Evolutionary conservation across 306 rosid species (phyloP).

Genomic region (Dalbergia cultrata): DNA sequence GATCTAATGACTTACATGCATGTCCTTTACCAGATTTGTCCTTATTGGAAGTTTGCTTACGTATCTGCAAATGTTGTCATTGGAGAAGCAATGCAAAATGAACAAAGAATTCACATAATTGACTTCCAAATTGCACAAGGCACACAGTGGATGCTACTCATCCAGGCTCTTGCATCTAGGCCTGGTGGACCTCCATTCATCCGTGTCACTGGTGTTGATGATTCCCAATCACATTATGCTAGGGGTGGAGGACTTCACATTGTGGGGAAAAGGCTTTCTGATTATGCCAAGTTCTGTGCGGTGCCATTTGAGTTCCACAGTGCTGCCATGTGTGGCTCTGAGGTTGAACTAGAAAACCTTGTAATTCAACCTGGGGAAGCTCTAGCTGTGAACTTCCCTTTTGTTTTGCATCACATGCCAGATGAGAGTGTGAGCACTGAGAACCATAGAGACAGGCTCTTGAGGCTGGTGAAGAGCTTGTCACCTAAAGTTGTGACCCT

Average conservation of each 20-base stretch:
- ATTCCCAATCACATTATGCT: conserved; percentile 82
- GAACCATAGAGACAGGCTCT: conserved; percentile 83
- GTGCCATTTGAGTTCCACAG: conserved; percentile 83
- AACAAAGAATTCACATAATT: conserved; percentile 78
- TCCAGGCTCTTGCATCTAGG: conserved; percentile 65
- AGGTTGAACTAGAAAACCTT: conserved; percentile 63
- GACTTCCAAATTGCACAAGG: conserved; percentile 99
- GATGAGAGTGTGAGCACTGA: conserved; percentile 96
- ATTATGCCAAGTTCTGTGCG: conserved; percentile 53
- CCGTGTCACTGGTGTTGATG: conserved; percentile 87
- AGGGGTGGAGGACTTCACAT: conserved; percentile 92
- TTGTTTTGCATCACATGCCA: conserved; percentile 87
- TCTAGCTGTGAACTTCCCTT: conserved; percentile 82
- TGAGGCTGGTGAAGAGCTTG: conserved; percentile 80
- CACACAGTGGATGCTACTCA: conserved; percentile 73
- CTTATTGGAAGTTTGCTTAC: conserved; percentile 86
- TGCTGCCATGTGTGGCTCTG: conserved; percentile 79
- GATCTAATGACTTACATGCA: conserved; percentile 86
- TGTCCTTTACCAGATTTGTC: conserved; percentile 67
- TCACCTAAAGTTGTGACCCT: conserved; percentile 86
- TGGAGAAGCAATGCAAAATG: conserved; percentile 71
- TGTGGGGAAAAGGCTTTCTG: conserved; percentile 62
- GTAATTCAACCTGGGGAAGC: conserved; percentile 69
- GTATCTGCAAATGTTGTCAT: conserved; percentile 73
- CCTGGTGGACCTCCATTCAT: conserved; percentile 71